Conservation (phyloP, 805 yeast genomes). For the Tetrapisispora nanseiensis region DNA sequence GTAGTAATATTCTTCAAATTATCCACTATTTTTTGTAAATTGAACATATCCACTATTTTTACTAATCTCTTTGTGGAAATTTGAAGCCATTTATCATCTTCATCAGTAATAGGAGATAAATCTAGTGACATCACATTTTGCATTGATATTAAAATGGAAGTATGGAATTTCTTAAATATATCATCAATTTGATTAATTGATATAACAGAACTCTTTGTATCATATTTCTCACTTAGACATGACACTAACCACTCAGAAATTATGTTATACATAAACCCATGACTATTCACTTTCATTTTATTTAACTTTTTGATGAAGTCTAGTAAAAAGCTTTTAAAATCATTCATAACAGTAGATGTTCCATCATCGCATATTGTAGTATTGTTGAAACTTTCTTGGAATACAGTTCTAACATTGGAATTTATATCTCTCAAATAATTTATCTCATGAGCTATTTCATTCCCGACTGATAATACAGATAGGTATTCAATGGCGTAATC, state of each 20-base stretch:
- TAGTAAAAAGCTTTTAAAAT: constrained; percentile 21
- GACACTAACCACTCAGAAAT: constrained; percentile 38
- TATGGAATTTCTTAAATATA: constrained; percentile 41
- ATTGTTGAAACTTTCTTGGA: not conserved
- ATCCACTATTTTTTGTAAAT: constrained; percentile 29
- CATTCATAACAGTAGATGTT: constrained; percentile 6
- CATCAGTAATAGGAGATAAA: constrained; percentile 31
- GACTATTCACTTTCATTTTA: constrained; percentile 31
- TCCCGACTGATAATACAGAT: not conserved
- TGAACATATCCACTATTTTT: constrained; percentile 36
- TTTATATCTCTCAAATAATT: not conserved
- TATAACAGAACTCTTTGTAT: not conserved
- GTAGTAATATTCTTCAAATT: constrained; percentile 31
- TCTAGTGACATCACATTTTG: constrained; percentile 46
- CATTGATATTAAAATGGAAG: constrained; percentile 53
- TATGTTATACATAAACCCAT: constrained; percentile 40
- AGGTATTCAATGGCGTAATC: constrained; percentile 25
- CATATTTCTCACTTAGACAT: constrained; percentile 4
- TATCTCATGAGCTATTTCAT: not conserved
- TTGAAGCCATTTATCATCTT: constrained; percentile 62
- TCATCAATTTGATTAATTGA: constrained; percentile 34
- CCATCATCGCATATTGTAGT: not conserved
- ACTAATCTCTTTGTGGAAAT: constrained; percentile 37
- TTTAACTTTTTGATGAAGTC: constrained; percentile 15
- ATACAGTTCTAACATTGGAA: not conserved